Evolutionary conservation across 768 basidiomycete genomes (phyloP), one percentile per base, ranked within the genome.

Genomic region (Porpolomopsis calyptriformis): DNA sequence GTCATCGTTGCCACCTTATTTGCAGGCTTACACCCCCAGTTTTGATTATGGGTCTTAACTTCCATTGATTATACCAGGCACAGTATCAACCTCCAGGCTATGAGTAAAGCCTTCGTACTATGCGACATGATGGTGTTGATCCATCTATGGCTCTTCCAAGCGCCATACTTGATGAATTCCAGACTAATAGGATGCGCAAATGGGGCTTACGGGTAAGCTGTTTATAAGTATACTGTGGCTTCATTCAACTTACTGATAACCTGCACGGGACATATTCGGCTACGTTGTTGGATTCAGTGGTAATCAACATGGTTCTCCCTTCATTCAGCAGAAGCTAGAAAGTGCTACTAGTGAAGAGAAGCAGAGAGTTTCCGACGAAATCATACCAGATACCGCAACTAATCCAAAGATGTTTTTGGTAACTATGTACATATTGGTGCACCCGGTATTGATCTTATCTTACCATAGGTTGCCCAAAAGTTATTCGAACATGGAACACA

Each of bases 261-360:
- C 8, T 39, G 19, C 16, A 9, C 54, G 96, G 94, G 90, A 94
- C 55, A 82, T 99, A 51, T 71, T 73, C 37, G 88, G 88, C 6
- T 76, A 85, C 60, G 63, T 94, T 45, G 82, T 87, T 31, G 94
- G 97, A 62, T 99, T 99, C 60, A 84, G 87, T 48, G 78, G 79
- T 11, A 94, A 98, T 63, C 93, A 96, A 59, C 86, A 93, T 52
- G 94, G 92, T n/a, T 96, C 92, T n/a, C 80, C 93, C 7, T 91
- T 97, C 63, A 92, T 99, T 50, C 94, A 98, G 60, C 80, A 85
- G 55, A 83, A 85, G 57, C 70, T 97, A 33, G 82, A 85, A 59
- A 68, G 64, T 2, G 84, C 89, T 4, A 72, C 77, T n/a, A 70
- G 71, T 29, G 88, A 89, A 49, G 90, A 91, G 56, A 82, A 79